Percentiles rank a stretch among this genome's conserved stretches.
These are phyloP conservation scores for Dioszegia aurantiaca DNA, from an alignment of 768 basidiomycete genomes.

Conservation along the genomic window DNA sequence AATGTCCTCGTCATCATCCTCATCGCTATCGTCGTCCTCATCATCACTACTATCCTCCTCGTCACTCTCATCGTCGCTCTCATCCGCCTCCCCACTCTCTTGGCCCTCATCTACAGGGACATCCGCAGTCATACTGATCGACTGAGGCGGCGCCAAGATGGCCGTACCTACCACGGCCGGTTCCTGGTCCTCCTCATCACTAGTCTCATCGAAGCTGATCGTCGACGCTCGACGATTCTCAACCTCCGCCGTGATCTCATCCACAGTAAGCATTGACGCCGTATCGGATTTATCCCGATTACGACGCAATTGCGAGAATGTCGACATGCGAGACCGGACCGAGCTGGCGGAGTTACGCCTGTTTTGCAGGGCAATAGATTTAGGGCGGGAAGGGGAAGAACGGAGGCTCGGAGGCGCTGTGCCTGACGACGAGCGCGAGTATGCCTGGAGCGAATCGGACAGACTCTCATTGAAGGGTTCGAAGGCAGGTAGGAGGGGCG, in stretches of 20 bases:
- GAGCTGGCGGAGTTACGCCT: slow-evolving; percentile 43
- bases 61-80: slow-evolving; percentile 27
- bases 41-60: slow-evolving; percentile 52
- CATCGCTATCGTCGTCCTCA: slow-evolving; percentile 53
- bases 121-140: slow-evolving; percentile 23
- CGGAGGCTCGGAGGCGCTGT: not conserved
- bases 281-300: slow-evolving; percentile 74
- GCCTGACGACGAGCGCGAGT: slow-evolving; percentile 44
- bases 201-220: slow-evolving; percentile 59
- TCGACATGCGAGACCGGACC: slow-evolving; percentile 62
- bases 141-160: slow-evolving; percentile 24
- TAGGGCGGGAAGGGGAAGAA: slow-evolving; percentile 53
- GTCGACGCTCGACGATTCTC: slow-evolving; percentile 63
- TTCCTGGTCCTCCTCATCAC: slow-evolving; percentile 26
- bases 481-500: slow-evolving; percentile 50
- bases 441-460: slow-evolving; percentile 63
- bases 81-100: slow-evolving; percentile 18
- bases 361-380: slow-evolving; percentile 46
- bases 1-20: slow-evolving; percentile 25
- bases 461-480: slow-evolving; percentile 63
- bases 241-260: slow-evolving; percentile 95
- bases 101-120: slow-evolving; percentile 26
- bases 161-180: slow-evolving; percentile 8
- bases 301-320: slow-evolving; percentile 39
- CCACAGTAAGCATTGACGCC: slow-evolving; percentile 87